Evolutionary conservation across 2,329 filamentous ascomycete genomes (phyloP).

Genomic region (Fusarium drepaniforme): DNA sequence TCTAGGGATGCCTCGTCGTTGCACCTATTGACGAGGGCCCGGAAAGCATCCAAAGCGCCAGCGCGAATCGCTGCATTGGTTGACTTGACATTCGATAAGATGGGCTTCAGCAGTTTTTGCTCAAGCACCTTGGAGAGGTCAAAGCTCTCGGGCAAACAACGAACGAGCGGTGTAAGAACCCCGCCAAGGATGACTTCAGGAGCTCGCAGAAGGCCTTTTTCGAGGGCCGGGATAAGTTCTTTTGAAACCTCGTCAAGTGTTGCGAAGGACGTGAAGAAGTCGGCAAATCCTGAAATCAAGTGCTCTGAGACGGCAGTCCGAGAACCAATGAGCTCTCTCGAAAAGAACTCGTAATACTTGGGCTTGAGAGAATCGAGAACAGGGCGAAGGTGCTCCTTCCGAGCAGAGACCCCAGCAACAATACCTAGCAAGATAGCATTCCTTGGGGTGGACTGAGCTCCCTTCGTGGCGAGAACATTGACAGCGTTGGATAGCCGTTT

Average conservation of each 20-base stretch:
- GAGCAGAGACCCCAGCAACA: conserved; percentile 86
- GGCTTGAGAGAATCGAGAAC: conserved; percentile 74
- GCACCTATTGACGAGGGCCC: conserved; percentile 73
- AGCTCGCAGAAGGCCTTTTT: conserved; percentile 89
- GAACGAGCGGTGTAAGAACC: conserved; percentile 79
- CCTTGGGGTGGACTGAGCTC: conserved; percentile 70
- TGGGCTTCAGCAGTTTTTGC: conserved; percentile 82
- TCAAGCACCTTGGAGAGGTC: conserved; percentile 83
- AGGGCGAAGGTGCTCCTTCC: conserved; percentile 73
- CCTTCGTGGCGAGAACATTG: conserved; percentile 76
- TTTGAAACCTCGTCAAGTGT: conserved; percentile 80
- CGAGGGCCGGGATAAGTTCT: conserved; percentile 83
- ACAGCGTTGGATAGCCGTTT: conserved; percentile 74
- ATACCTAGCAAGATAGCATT: conserved; percentile 86
- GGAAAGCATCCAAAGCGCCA: conserved; percentile 82
- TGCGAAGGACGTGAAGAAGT: conserved; percentile 86
- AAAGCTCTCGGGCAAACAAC: conserved; percentile 74
- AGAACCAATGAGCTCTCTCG: conserved; percentile 86
- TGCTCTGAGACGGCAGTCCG: conserved; percentile 77
- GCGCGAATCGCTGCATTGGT: conserved; percentile 83
- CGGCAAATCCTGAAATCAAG: conserved; percentile 77
- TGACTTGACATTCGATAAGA: conserved; percentile 92
- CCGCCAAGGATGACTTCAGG: conserved; percentile 90
- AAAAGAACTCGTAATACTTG: conserved; percentile 85
- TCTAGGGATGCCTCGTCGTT: conserved; percentile 68